phyloP scores from a whole-genome alignment of 176 grass and related monocot species.

The Oryza brachyantha region DNA sequence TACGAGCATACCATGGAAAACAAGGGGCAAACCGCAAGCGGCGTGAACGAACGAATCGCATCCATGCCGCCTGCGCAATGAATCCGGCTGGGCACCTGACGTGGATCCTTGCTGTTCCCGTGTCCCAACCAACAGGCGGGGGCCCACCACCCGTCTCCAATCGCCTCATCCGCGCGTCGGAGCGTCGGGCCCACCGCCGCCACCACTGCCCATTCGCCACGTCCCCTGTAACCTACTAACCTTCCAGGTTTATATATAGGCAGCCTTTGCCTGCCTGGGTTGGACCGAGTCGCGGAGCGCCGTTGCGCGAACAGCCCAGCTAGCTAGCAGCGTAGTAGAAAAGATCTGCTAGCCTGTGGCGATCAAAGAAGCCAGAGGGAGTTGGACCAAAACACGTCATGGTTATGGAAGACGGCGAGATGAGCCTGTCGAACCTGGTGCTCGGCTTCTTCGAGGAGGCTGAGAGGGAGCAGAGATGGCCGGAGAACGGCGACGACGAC shows the following conservation, averaged over 20 bases:
- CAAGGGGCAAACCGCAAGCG: neutral
- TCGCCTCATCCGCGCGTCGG: conserved; percentile 21
- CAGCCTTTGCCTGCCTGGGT: neutral
- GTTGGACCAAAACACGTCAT: neutral
- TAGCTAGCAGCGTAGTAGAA: neutral
- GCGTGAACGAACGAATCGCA: neutral
- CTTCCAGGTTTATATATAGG: neutral
- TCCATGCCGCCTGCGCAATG: neutral
- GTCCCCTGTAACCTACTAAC: conserved; percentile 32
- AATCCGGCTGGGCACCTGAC: conserved; percentile 40
- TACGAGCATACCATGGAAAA: neutral
- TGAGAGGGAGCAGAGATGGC: conserved; percentile 36
- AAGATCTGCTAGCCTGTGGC: neutral
- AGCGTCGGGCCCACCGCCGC: neutral
- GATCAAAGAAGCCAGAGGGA: conserved; percentile 9
- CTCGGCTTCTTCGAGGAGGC: conserved; percentile 65
- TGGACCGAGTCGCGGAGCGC: conserved; percentile 12
- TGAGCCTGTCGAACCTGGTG: conserved; percentile 74
- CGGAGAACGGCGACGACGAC: conserved; percentile 33
- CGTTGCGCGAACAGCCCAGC: neutral
- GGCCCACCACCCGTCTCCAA: conserved; percentile 1
- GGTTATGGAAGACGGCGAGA: conserved; percentile 41
- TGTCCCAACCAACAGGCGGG: conserved; percentile 21
- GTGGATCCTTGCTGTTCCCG: conserved; percentile 59
- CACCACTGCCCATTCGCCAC: conserved; percentile 22